Base-by-base conservation (phyloP, 2,329 filamentous ascomycete species). In the Thyridium curvatum region DNA sequence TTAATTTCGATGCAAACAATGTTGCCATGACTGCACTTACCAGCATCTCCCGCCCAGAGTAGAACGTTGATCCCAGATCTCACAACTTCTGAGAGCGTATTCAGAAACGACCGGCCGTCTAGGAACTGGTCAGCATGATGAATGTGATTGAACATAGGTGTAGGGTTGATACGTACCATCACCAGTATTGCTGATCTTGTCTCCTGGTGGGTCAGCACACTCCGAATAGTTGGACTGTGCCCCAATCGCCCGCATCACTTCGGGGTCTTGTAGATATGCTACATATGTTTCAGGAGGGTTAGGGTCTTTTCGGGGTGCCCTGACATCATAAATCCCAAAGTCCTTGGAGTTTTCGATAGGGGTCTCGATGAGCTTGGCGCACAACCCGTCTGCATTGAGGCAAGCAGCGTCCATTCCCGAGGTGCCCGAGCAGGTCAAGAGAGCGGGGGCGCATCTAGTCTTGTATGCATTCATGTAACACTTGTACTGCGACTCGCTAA, bases 41-140 rank as follows among this genome's bases (percentile, higher is more conserved):
- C 60, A 3, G 73, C 66, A 39, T 77, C 74, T 28, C 74, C 74
- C 0, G 73, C 71, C 71, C 71, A 78, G 32, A 77, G 55, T 3
- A 77, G 48, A 1, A 71, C 66, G 16, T 59, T 62, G 26, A 77
- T 63, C 3, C 68, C 69, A 8, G 63, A 64, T 44, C 67, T 56
- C 14, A 74, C 64, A 3, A 77, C 63, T 2, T 58, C 51, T 1
- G 64, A 62, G 9, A 76, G 54, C 1, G 58, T 58, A 3, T 56
- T 46, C 12, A 73, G 53, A 47, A 71, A 68, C 17, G 67, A 69
- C 13, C 67, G 64, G 13, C 63, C 51, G 36, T 61, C 61, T 64
- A 36, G 14, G 13, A 3, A 28, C 30, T 21, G n/a, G 8, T 17
- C 13, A 26, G 37, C 13, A 16, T 21, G 8, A 7, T 36, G 13